phyloP scores from a whole-genome alignment of 1,139 yeast species.

The Scheffersomyces insectosa region DNA sequence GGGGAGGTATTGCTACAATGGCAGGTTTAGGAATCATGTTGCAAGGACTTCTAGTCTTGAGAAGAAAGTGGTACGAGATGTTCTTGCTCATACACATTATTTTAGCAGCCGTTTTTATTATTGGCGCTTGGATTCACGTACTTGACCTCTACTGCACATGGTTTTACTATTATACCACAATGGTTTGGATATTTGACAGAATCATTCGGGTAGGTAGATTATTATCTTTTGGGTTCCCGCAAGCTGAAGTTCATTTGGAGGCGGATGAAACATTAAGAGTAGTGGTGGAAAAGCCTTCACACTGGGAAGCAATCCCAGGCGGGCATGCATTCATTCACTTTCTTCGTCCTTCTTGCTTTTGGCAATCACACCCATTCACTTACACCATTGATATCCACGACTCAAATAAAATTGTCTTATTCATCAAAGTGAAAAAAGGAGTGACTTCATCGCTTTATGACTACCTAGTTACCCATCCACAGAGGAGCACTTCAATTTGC shows the following conservation, averaged over 20 bases:
- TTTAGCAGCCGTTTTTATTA: slow-evolving; percentile 41
- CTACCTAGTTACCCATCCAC: slow-evolving; percentile 21
- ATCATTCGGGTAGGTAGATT: slow-evolving; percentile 36
- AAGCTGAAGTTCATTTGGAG: slow-evolving; percentile 32
- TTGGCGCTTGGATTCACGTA: slow-evolving; percentile 46
- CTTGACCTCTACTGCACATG: slow-evolving; percentile 36
- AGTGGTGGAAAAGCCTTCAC: slow-evolving; percentile 37
- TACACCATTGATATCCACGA: slow-evolving; percentile 39
- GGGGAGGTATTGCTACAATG: slow-evolving; percentile 32
- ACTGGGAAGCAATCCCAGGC: slow-evolving; percentile 57
- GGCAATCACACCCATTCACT: slow-evolving; percentile 77
- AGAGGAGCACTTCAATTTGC: slow-evolving; percentile 16
- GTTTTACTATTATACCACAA: slow-evolving; percentile 40
- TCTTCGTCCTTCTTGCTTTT: slow-evolving; percentile 52
- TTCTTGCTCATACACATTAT: slow-evolving; percentile 44
- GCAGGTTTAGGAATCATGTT: slow-evolving; percentile 33
- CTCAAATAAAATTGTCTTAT: slow-evolving; percentile 37
- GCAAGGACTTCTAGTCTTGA: slow-evolving; percentile 38
- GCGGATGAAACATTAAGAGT: slow-evolving; percentile 43
- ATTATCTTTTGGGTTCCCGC: slow-evolving; percentile 39
- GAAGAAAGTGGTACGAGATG: slow-evolving; percentile 45
- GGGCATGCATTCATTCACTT: slow-evolving; percentile 64
- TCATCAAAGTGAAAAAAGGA: slow-evolving; percentile 49
- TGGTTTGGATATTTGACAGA: slow-evolving; percentile 48
- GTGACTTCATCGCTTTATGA: slow-evolving; percentile 36